Conservation (phyloP, 2,329 filamentous ascomycete genomes). For the Fusarium sp. region DNA sequence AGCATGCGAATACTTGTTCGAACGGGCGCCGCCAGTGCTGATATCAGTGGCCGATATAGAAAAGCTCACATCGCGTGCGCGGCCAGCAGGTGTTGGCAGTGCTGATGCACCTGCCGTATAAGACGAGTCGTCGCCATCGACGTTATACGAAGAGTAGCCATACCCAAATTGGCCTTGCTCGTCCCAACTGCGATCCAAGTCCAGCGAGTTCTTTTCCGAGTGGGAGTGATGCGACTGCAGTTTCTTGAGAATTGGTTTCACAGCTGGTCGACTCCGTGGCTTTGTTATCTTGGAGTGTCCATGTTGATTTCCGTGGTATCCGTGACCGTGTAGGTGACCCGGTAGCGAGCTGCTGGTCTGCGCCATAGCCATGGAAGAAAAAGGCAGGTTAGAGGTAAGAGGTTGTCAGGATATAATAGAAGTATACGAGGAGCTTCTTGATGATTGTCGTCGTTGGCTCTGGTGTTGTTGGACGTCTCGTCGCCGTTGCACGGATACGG, state of each 20-base stretch:
- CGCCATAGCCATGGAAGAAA: constrained; percentile 42
- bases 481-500: constrained; percentile 48
- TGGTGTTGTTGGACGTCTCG: constrained; percentile 32
- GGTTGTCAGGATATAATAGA: background rate
- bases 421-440: constrained; percentile 36
- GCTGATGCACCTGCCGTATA: constrained; percentile 43
- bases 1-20: constrained; percentile 65
- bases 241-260: constrained; percentile 75
- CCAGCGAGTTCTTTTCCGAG: constrained; percentile 73
- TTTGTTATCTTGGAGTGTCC: constrained; percentile 57
- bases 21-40: constrained; percentile 46
- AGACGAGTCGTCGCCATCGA: constrained; percentile 48
- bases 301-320: constrained; percentile 37
- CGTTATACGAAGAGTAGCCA: constrained; percentile 49
- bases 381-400: constrained; percentile 3
- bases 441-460: constrained; percentile 11
- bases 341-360: constrained; percentile 43
- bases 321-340: constrained; percentile 44
- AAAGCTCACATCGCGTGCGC: constrained; percentile 62
- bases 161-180: constrained; percentile 61
- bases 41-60: constrained; percentile 56
- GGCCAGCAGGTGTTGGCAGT: constrained; percentile 38
- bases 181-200: constrained; percentile 71
- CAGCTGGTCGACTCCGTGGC: constrained; percentile 61
- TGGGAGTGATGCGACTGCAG: constrained; percentile 61